Evolutionary conservation across 2,329 filamentous ascomycete genomes (phyloP).

Genomic region (Thelonectria discophora): DNA sequence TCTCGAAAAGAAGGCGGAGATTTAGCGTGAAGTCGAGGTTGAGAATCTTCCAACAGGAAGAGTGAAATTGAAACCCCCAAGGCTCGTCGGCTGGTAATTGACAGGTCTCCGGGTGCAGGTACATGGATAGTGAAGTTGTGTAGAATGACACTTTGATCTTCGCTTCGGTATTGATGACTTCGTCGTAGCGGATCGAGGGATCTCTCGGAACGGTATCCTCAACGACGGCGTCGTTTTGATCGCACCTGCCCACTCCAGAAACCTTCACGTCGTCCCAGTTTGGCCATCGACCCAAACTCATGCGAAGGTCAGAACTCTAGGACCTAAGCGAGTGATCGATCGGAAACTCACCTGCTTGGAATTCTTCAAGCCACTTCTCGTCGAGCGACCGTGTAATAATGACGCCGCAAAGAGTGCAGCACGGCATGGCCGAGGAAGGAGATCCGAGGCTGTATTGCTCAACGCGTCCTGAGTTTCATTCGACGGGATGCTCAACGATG

Average conservation of each 20-base stretch:
- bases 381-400: neutral
- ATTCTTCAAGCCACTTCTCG: slow-evolving; percentile 19
- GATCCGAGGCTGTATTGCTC: neutral
- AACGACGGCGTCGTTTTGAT: slow-evolving; percentile 1
- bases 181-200: slow-evolving; percentile 11
- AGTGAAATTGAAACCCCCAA: neutral
- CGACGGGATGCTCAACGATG: too few species aligned
- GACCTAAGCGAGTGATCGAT: too few species aligned
- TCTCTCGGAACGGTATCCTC: slow-evolving; percentile 10
- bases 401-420: slow-evolving; percentile 22
- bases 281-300: slow-evolving; percentile 20
- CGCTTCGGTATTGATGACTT: neutral
- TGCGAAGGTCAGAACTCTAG: neutral
- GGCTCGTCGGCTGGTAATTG: slow-evolving; percentile 23
- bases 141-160: slow-evolving; percentile 22
- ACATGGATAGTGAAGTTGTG: too few species aligned
- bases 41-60: too few species aligned
- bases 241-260: slow-evolving; percentile 25
- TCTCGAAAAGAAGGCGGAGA: too few species aligned
- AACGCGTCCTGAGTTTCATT: too few species aligned
- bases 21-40: too few species aligned
- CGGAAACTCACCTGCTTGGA: slow-evolving; percentile 21
- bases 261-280: slow-evolving; percentile 12
- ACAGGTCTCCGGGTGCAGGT: too few species aligned
- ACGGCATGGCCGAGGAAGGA: slow-evolving; percentile 5